These are phyloP conservation scores for Sporisorium graminicola DNA, from an alignment of 1,284 basidiomycete genomes.

Conservation along the genomic window DNA sequence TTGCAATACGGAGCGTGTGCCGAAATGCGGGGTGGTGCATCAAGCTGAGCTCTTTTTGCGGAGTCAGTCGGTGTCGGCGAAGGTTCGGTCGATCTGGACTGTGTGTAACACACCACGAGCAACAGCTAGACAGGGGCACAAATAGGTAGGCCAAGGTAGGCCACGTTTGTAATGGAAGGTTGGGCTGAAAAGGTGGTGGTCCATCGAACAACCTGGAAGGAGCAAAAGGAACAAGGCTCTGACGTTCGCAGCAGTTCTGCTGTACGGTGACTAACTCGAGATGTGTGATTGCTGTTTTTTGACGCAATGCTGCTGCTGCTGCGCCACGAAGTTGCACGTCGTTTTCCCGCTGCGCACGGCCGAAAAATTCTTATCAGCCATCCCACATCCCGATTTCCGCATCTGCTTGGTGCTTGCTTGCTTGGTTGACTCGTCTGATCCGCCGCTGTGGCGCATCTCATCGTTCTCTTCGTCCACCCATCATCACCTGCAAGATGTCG, in stretches of 20 bases:
- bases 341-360: constrained; percentile 2
- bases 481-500: constrained; percentile 14
- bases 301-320: constrained; percentile 6
- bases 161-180: no score
- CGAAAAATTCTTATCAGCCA: constrained; percentile 4
- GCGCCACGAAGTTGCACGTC: no score
- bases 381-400: not conserved
- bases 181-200: no score
- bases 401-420: not conserved
- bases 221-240: not conserved
- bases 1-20: not conserved
- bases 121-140: no score
- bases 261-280: constrained; percentile 21
- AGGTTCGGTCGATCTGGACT: constrained; percentile 30
- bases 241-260: constrained; percentile 4
- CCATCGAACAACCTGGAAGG: no score
- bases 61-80: constrained; percentile 14
- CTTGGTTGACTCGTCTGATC: not conserved
- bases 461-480: constrained; percentile 1
- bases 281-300: not conserved
- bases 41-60: not conserved
- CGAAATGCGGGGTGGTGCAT: constrained; percentile 17
- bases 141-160: no score
- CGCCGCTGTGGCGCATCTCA: not conserved
- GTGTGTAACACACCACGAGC: no score